Conservation (phyloP, 139 green algal species). For the Haematococcus lacustris region DNA sequence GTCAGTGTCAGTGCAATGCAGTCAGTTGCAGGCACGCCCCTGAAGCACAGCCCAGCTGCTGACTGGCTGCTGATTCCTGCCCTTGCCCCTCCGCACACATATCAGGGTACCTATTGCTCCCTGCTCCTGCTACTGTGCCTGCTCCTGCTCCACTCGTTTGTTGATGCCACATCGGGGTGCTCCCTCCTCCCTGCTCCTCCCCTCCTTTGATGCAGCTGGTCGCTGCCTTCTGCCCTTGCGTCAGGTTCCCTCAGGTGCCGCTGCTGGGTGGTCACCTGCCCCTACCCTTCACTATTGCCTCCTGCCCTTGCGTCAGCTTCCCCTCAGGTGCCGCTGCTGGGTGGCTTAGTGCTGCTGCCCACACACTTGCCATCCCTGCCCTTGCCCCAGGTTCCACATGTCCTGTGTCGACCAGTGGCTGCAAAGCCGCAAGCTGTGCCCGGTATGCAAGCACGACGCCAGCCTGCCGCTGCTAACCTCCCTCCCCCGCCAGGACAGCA, state of each 20-base stretch:
- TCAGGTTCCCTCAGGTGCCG: too few species aligned
- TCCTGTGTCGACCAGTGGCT: constrained; percentile 37
- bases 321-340: too few species aligned
- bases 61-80: too few species aligned
- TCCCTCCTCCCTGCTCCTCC: background rate
- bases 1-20: background rate
- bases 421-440: constrained; percentile 14
- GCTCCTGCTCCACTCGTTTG: background rate
- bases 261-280: too few species aligned
- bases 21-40: background rate
- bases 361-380: background rate
- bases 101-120: too few species aligned
- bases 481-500: too few species aligned
- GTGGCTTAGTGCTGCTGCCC: background rate
- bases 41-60: background rate
- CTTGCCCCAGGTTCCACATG: too few species aligned
- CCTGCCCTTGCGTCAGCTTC: too few species aligned
- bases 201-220: background rate
- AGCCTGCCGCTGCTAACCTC: too few species aligned
- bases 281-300: too few species aligned
- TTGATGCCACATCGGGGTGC: background rate
- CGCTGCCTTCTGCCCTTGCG: background rate
- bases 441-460: constrained; percentile 37
- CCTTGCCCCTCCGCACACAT: too few species aligned
- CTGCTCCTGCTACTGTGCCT: too few species aligned